A percentile compares a stretch with the other conserved stretches of the same genome.
Conservation (phyloP, 176 grass and related monocot species). For the Bothriochloa decipiens region DNA sequence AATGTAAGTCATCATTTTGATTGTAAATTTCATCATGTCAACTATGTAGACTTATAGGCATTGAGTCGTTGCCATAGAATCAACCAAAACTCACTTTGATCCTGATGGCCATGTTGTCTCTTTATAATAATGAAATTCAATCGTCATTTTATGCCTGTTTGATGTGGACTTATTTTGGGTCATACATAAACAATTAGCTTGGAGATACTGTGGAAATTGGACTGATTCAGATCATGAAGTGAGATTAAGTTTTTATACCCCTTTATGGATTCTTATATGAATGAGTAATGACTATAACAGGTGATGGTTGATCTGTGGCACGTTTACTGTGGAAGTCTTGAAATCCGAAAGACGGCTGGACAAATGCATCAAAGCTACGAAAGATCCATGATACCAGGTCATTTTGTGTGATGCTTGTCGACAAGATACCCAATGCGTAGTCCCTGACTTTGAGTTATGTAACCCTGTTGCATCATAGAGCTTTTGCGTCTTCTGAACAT, state of each 20-base stretch:
- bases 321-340: not conserved
- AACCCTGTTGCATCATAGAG: not conserved
- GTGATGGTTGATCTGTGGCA: conserved; percentile 2
- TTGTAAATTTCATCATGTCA: not conserved
- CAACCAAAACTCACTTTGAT: not conserved
- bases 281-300: not conserved
- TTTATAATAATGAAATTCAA: not conserved
- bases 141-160: not conserved
- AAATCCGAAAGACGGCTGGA: not conserved
- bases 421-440: conserved; percentile 3
- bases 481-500: not conserved
- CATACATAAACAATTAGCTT: not conserved
- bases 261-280: conserved; percentile 4
- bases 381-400: not conserved
- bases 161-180: not conserved
- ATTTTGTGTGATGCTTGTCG: conserved; percentile 23
- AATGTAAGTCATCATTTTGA: conserved; percentile 48
- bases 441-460: not conserved
- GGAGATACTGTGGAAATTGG: no score
- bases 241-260: not conserved
- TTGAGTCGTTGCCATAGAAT: not conserved
- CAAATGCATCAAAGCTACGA: not conserved
- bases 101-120: not conserved
- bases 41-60: not conserved
- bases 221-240: not conserved